Percentiles rank a stretch among this genome's conserved stretches.
phyloP scores from a whole-genome alignment of 139 green algal species.

The Astrephomene gubernaculifera region DNA sequence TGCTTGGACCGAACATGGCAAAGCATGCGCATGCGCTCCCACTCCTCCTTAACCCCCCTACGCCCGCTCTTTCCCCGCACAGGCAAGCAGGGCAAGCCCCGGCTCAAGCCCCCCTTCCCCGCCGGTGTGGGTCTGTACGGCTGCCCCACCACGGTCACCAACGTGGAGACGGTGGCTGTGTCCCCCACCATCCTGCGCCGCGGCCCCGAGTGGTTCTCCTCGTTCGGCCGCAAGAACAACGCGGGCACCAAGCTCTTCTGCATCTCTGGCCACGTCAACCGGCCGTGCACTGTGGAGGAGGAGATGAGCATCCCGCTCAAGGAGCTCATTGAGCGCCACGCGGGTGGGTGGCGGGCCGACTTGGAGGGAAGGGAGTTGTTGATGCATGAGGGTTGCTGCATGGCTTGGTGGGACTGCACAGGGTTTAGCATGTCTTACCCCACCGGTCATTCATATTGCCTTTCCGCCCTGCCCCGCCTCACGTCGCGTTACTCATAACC shows the following conservation, averaged over 20 bases:
- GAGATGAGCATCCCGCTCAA: slow-evolving; percentile 97
- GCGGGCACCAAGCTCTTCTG: slow-evolving; percentile 98
- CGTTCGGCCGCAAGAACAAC: slow-evolving; percentile 98
- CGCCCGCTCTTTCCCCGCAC: background rate
- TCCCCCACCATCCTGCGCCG: slow-evolving; percentile 96
- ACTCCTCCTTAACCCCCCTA: too few relatives aligned
- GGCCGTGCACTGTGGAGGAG: slow-evolving; percentile 98
- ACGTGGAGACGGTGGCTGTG: slow-evolving; percentile 98
- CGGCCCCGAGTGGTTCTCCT: slow-evolving; percentile 95
- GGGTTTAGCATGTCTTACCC: too few relatives aligned
- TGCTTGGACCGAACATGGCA: too few relatives aligned
- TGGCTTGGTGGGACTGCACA: too few relatives aligned
- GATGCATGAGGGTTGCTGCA: too few relatives aligned
- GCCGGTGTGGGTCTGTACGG: slow-evolving; percentile 97
- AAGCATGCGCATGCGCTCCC: background rate
- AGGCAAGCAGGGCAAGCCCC: slow-evolving; percentile 86
- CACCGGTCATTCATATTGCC: too few relatives aligned
- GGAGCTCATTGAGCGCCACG: slow-evolving; percentile 97
- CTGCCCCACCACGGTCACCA: slow-evolving; percentile 97
- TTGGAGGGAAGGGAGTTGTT: too few relatives aligned
- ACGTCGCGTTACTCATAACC: background rate
- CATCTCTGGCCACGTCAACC: slow-evolving; percentile 99
- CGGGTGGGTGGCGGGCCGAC: too few relatives aligned
- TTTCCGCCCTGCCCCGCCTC: background rate
- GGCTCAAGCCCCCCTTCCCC: slow-evolving; percentile 98